These are phyloP conservation scores for Chamaecyparis obtusa DNA, from an alignment of 75 land plant genomes.

Conservation along the genomic window DNA sequence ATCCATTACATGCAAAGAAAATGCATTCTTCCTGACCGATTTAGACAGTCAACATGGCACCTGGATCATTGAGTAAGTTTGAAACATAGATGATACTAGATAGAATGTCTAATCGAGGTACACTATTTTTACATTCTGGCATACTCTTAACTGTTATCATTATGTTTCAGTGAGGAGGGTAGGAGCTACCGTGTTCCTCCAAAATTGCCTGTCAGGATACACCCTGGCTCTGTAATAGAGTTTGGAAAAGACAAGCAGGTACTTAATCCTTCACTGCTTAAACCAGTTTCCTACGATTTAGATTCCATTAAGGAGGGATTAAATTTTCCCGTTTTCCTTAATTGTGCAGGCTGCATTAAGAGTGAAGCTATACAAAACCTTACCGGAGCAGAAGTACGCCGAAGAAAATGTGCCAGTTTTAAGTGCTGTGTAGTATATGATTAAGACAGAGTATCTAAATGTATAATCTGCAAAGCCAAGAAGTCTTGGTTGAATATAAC, in stretches of 20 bases:
- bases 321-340: background rate
- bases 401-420: background rate
- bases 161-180: slow-evolving; percentile 62
- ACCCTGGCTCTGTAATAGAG: slow-evolving; percentile 59
- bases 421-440: background rate
- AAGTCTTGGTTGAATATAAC: background rate
- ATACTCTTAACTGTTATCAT: background rate
- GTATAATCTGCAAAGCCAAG: background rate
- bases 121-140: background rate
- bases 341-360: slow-evolving; percentile 43
- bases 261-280: background rate
- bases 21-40: slow-evolving; percentile 74
- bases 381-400: background rate
- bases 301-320: background rate
- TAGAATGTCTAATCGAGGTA: too few relatives aligned
- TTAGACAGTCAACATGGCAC: slow-evolving; percentile 75
- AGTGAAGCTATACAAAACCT: slow-evolving; percentile 38
- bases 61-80: slow-evolving; percentile 78
- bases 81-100: background rate
- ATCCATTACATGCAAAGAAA: slow-evolving; percentile 58
- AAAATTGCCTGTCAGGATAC: slow-evolving; percentile 59
- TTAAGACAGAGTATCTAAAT: background rate
- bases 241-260: slow-evolving; percentile 79
- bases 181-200: slow-evolving; percentile 62
- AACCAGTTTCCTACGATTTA: background rate